Base-by-base conservation (phyloP, 768 basidiomycete genomes). In the Mrakia gelida region DNA sequence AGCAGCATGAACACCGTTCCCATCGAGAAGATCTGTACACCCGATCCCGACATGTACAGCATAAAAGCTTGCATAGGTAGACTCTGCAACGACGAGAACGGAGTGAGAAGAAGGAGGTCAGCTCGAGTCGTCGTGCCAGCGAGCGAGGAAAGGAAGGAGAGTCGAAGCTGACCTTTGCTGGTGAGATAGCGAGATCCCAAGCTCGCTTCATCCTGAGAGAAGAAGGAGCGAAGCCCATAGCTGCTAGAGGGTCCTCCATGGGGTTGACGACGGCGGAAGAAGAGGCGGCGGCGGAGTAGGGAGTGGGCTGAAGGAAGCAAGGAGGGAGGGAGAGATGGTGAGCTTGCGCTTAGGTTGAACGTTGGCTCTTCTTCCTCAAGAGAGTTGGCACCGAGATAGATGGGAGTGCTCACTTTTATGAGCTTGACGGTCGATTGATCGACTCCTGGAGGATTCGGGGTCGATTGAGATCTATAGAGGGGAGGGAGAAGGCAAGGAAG, bases 61-160 rank as follows among this genome's bases (percentile, higher is more conserved):
- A 98, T 98, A 86, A 98, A 92, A 7, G 91, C 94, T 82, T 98
- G 94, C 95, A 97, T 97, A 5, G 95, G 95, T 38, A 98, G 87
- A 21, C 90, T 90, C 78, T 79, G 41, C 18, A 41, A 0, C 2
- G 7, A 30, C 18, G 9, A 38, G 13, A 32, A 32, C 45, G 18
- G 32, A 34, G n/a, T 10, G 30, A 70, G 21, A 38, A 30, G 23
- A 43, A 32, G 8, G 3, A 23, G 23, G 41, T 62, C 56, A 32
- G 30, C 1, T 30, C 28, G 38, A 45, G 59, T 43, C 13, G 45
- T 10, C n/a, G 38, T n/a, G 56, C 8, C 26, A 34, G 43, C 34
- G 70, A 15, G 23, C 9, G 59, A 30, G 59, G 8, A 28, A 45
- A 5, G 34, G 30, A 32, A 38, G 41, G 3, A 2, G 49, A 32